phyloP scores from a whole-genome alignment of 768 basidiomycete genomes.

The Russula emetica region DNA sequence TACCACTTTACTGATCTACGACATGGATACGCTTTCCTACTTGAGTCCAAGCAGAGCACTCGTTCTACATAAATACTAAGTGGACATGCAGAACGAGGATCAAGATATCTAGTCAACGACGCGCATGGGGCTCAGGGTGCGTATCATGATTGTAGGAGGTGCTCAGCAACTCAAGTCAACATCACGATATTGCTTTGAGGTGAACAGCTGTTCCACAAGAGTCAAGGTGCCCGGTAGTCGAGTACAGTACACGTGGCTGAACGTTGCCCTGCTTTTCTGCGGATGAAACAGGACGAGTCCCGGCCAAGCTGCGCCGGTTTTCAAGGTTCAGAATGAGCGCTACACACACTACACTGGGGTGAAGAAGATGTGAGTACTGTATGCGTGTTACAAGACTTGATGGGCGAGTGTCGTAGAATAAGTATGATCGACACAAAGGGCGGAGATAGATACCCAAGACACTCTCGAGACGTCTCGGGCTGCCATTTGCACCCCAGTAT shows the following conservation, averaged over 20 bases:
- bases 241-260: not conserved
- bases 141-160: no score
- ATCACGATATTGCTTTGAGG: not conserved
- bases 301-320: not conserved
- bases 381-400: conserved; percentile 11
- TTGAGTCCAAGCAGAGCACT: not conserved
- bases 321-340: not conserved
- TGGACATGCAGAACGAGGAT: not conserved
- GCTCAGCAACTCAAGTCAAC: not conserved
- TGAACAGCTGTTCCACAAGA: not conserved
- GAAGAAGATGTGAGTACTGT: not conserved
- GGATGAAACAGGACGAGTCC: not conserved
- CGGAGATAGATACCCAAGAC: not conserved
- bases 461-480: not conserved
- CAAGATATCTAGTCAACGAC: not conserved
- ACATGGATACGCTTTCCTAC: not conserved
- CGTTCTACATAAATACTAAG: not conserved
- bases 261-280: not conserved
- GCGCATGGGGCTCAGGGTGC: not conserved
- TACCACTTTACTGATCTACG: not conserved
- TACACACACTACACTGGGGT: not conserved
- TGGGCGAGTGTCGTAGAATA: not conserved
- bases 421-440: not conserved
- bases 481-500: not conserved
- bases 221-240: not conserved